These are phyloP conservation scores for Rosa lucieae DNA, from an alignment of 306 rosid species.

Conservation along the genomic window DNA sequence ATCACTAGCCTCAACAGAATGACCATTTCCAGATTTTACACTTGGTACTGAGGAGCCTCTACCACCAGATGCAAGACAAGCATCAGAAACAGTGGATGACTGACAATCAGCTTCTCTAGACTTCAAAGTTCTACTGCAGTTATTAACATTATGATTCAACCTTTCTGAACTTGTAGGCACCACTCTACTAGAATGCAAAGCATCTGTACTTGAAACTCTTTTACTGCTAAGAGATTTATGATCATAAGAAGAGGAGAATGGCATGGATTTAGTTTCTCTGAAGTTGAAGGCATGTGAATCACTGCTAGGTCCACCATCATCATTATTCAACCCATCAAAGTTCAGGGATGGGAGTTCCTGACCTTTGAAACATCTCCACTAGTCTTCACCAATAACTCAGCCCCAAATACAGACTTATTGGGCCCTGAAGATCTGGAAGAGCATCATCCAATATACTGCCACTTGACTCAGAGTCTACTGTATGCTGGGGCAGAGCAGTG, in stretches of 20 bases:
- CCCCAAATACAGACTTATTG: constrained; percentile 30
- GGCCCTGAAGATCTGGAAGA: constrained; percentile 27
- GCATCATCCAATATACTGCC: constrained; percentile 27
- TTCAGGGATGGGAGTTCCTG: constrained; percentile 32
- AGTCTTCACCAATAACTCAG: constrained; percentile 34
- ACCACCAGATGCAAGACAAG: constrained; percentile 40
- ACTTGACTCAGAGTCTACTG: constrained; percentile 31
- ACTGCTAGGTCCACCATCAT: constrained; percentile 17
- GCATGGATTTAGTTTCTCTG: constrained; percentile 40
- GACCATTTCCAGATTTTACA: constrained; percentile 37
- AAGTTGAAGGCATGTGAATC: constrained; percentile 32
- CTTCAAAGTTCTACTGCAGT: constrained; percentile 31
- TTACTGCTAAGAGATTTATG: constrained; percentile 26
- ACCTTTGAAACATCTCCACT: constrained; percentile 27
- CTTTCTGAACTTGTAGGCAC: constrained; percentile 35
- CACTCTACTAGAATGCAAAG: constrained; percentile 37
- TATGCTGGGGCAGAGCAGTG: constrained; percentile 35
- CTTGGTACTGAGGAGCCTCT: constrained; percentile 30
- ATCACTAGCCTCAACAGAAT: constrained; percentile 39
- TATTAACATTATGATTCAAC: constrained; percentile 40
- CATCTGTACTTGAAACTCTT: constrained; percentile 37
- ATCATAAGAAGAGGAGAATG: constrained; percentile 31
- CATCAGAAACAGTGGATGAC: constrained; percentile 27
- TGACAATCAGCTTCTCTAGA: constrained; percentile 31
- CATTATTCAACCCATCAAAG: constrained; percentile 29